Conservation (phyloP, 2,329 filamentous ascomycete species). For the Ceratocystis colombiana region DNA sequence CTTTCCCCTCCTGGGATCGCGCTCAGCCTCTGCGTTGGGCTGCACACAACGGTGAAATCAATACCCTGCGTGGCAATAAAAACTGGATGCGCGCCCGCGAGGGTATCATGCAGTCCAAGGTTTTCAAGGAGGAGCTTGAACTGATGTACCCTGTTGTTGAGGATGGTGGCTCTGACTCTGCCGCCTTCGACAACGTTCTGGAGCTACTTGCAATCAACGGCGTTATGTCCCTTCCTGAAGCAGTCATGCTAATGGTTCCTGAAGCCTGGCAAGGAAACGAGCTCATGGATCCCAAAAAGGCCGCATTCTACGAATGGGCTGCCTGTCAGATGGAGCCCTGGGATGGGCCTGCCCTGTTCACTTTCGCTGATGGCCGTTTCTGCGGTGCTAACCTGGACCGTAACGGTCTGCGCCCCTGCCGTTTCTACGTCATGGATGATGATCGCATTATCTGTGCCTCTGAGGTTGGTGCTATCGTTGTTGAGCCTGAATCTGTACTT, state of each 20-base stretch:
- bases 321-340: slow-evolving; percentile 98
- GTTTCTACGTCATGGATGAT: slow-evolving; percentile 94
- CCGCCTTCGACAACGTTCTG: slow-evolving; percentile 92
- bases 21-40: slow-evolving; percentile 94
- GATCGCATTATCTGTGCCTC: slow-evolving; percentile 96
- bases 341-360: slow-evolving; percentile 95
- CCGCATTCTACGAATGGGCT: slow-evolving; percentile 97
- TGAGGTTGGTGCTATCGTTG: slow-evolving; percentile 84
- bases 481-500: slow-evolving; percentile 80
- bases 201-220: slow-evolving; percentile 92
- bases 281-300: slow-evolving; percentile 86
- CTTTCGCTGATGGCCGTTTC: slow-evolving; percentile 91
- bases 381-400: slow-evolving; percentile 94
- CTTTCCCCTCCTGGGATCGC: slow-evolving; percentile 96
- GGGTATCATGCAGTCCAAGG: slow-evolving; percentile 82
- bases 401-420: slow-evolving; percentile 88
- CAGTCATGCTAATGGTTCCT: slow-evolving; percentile 97
- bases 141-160: slow-evolving; percentile 88
- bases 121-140: slow-evolving; percentile 89
- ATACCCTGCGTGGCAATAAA: slow-evolving; percentile 94
- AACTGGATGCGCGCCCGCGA: slow-evolving; percentile 99
- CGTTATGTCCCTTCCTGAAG: slow-evolving; percentile 86
- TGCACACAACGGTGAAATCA: slow-evolving; percentile 97
- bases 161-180: slow-evolving; percentile 91
- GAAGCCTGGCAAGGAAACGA: slow-evolving; percentile 95